A percentile compares a stretch with the other conserved stretches of the same genome.
Evolutionary conservation across 768 basidiomycete species (phyloP).

Genomic region (Pleurotus citrinopileatus): DNA sequence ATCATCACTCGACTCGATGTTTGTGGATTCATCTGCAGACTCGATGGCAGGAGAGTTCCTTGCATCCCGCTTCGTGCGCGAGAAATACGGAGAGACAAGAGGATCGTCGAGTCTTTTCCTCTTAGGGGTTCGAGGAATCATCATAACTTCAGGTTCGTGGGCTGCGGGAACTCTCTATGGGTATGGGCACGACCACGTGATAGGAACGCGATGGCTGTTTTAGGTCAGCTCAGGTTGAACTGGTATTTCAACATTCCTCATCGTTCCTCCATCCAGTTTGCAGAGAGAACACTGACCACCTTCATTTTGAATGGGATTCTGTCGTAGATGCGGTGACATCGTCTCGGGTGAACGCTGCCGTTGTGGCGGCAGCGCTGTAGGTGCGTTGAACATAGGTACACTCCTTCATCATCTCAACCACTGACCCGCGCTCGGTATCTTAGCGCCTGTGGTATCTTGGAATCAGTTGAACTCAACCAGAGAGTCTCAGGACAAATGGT

Average conservation of each 20-base stretch:
- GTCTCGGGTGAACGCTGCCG: conserved; percentile 68
- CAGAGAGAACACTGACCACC: no score
- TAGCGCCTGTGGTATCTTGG: conserved; percentile 74
- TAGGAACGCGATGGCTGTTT: conserved; percentile 11
- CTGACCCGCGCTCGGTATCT: no score
- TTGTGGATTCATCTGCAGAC: no score
- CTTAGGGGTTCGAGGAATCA: no score
- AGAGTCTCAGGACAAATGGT: conserved; percentile 66
- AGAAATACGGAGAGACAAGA: conserved; percentile 11
- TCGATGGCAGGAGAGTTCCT: no score
- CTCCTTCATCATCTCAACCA: no score
- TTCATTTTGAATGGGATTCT: conserved; percentile 84
- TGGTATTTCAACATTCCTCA: no score
- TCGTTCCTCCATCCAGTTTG: no score
- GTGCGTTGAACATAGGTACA: conserved; percentile 40
- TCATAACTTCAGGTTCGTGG: no score
- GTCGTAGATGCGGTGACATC: conserved; percentile 83
- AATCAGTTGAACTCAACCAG: conserved; percentile 41
- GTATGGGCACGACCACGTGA: conserved; percentile 19
- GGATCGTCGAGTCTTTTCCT: no score
- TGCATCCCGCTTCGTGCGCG: no score
- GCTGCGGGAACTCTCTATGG: no score
- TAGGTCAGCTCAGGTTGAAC: conserved; percentile 10
- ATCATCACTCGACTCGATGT: not conserved
- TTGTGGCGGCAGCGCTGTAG: conserved; percentile 78